Evolutionary conservation across 495 filamentous ascomycete genomes (phyloP).

Genomic region (Podospora pseudopauciseta): DNA sequence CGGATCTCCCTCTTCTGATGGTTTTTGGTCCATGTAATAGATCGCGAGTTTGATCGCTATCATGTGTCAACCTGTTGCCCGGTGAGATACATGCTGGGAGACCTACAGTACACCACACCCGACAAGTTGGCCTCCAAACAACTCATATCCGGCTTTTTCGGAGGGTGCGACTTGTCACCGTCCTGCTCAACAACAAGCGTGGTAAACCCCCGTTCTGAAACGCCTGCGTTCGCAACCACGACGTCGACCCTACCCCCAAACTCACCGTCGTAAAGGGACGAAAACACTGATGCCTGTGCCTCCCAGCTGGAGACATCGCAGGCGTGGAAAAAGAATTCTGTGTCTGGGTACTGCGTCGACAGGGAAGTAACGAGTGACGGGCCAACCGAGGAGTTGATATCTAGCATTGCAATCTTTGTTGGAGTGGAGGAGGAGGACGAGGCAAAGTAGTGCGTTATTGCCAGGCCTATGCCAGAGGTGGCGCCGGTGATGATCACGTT

Average conservation of each 20-base stretch:
- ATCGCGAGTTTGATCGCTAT: conserved; percentile 48
- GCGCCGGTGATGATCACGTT: conserved; percentile 47
- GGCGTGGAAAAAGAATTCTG: conserved; percentile 39
- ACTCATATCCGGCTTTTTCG: conserved; percentile 38
- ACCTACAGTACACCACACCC: conserved; percentile 50
- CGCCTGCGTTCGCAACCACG: conserved; percentile 56
- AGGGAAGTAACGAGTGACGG: conserved; percentile 31
- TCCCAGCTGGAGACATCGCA: conserved; percentile 51
- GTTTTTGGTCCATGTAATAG: conserved; percentile 52
- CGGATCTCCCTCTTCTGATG: conserved; percentile 21
- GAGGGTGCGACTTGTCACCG: conserved; percentile 31
- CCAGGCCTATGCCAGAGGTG: conserved; percentile 53
- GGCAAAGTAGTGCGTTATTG: conserved; percentile 47
- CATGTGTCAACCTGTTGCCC: neutral
- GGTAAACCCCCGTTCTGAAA: conserved; percentile 44
- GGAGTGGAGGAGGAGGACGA: conserved; percentile 23
- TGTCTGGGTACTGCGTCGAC: conserved; percentile 34
- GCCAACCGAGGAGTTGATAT: conserved; percentile 42
- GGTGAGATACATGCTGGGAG: neutral
- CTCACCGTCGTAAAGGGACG: conserved; percentile 35
- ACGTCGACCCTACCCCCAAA: conserved; percentile 41
- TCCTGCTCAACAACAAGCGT: conserved; percentile 29
- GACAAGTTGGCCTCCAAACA: conserved; percentile 49
- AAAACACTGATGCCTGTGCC: conserved; percentile 43
- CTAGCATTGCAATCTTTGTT: conserved; percentile 50